Evolutionary conservation across 1,139 yeast species (phyloP).

Genomic region (Sugiyamaella novakii): DNA sequence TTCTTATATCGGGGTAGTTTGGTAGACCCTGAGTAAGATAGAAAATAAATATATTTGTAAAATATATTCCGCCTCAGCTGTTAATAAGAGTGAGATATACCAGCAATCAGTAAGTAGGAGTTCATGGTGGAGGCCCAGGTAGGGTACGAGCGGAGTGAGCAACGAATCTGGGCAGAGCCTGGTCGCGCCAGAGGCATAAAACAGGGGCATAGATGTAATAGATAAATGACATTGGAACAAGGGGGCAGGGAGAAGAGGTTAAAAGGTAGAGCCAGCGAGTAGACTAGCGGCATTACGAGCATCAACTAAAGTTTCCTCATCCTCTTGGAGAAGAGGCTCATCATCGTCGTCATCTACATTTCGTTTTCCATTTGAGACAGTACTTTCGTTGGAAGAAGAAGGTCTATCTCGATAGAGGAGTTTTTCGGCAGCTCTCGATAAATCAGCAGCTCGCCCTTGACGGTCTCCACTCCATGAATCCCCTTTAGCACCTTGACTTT

Average conservation of each 20-base stretch:
- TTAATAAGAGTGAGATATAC: no score
- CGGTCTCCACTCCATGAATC: slow-evolving; percentile 62
- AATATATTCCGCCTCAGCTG: no score
- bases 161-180: no score
- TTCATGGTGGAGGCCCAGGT: no score
- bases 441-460: slow-evolving; percentile 45
- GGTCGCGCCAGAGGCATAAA: no score
- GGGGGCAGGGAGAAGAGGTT: slow-evolving; percentile 16
- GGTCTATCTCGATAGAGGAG: slow-evolving; percentile 14
- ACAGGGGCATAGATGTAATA: no score
- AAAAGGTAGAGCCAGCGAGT: slow-evolving; percentile 76
- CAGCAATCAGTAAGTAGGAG: no score
- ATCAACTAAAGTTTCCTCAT: slow-evolving; percentile 53
- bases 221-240: no score
- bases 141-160: no score
- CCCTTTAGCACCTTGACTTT: slow-evolving; percentile 58
- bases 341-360: slow-evolving; percentile 36
- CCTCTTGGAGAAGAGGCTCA: slow-evolving; percentile 32
- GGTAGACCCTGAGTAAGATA: no score
- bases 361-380: slow-evolving; percentile 1
- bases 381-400: neutral
- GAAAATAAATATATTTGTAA: no score
- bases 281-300: slow-evolving; percentile 82
- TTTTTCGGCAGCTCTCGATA: slow-evolving; percentile 15
- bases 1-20: no score